These are phyloP conservation scores for Trametes gibbosa DNA, from an alignment of 768 basidiomycete genomes.

Conservation along the genomic window DNA sequence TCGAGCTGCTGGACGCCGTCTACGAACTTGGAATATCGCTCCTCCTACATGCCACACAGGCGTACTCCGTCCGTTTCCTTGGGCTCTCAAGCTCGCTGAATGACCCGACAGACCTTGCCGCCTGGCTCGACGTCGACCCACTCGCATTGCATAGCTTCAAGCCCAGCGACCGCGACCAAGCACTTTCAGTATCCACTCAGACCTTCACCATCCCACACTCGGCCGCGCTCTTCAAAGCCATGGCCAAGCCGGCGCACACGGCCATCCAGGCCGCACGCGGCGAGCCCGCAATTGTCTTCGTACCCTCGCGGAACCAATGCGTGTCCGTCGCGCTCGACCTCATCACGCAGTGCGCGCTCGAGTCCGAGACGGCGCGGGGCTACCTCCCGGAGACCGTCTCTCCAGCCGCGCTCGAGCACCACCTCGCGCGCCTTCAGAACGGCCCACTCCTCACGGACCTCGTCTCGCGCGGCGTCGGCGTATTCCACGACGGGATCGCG, in stretches of 20 bases:
- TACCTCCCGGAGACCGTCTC: constrained; percentile 56
- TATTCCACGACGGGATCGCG: constrained; percentile 74
- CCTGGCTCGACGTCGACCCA: constrained; percentile 76
- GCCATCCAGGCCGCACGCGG: constrained; percentile 53
- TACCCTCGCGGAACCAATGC: constrained; percentile 82
- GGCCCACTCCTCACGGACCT: constrained; percentile 54
- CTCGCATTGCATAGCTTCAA: constrained; percentile 71
- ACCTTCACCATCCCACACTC: constrained; percentile 88
- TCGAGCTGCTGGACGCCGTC: constrained; percentile 75
- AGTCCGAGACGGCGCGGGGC: constrained; percentile 64
- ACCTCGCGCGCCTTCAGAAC: constrained; percentile 60
- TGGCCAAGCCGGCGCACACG: constrained; percentile 86
- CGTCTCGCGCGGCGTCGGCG: constrained; percentile 81
- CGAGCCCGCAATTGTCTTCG: constrained; percentile 74
- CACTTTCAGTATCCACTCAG: constrained; percentile 63
- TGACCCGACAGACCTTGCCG: constrained; percentile 76
- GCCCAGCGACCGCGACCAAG: constrained; percentile 79
- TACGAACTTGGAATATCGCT: constrained; percentile 86
- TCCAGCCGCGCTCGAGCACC: constrained; percentile 55
- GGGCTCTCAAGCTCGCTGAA: constrained; percentile 77
- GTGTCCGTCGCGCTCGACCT: constrained; percentile 73
- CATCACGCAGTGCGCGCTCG: constrained; percentile 82
- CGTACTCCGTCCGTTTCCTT: constrained; percentile 64
- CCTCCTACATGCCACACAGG: constrained; percentile 62
- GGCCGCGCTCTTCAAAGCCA: constrained; percentile 81